Conservation (phyloP, 768 basidiomycete genomes). For the Mycena filopes region DNA sequence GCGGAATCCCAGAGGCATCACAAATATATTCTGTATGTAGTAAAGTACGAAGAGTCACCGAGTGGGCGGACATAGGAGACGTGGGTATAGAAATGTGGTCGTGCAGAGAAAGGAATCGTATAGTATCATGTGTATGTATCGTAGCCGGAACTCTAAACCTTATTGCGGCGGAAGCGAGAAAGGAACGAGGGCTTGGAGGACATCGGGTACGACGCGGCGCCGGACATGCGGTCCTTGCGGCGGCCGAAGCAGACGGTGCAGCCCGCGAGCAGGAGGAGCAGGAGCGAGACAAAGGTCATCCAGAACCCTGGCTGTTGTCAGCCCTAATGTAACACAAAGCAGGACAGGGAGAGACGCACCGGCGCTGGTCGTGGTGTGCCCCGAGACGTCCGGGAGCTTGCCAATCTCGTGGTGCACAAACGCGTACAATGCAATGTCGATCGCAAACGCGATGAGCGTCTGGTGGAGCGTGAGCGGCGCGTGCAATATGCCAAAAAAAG, state of each 20-base stretch:
- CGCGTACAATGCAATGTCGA: constrained; percentile 80
- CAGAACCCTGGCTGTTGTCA: constrained; percentile 65
- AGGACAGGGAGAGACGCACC: constrained; percentile 53
- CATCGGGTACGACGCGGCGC: constrained; percentile 50
- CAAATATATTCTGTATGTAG: too few species aligned
- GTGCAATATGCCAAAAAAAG: neutral
- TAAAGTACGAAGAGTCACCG: neutral
- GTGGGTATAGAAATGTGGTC: constrained; percentile 13
- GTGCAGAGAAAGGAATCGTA: neutral
- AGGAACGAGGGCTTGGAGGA: constrained; percentile 45
- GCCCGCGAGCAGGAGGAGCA: constrained; percentile 72
- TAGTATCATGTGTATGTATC: neutral
- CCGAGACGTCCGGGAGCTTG: constrained; percentile 55
- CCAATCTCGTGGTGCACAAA: constrained; percentile 68
- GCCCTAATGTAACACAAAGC: neutral
- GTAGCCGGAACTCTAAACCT: constrained; percentile 1
- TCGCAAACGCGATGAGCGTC: constrained; percentile 77
- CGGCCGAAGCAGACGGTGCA: constrained; percentile 79
- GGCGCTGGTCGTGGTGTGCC: constrained; percentile 65
- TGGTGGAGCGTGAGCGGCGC: neutral
- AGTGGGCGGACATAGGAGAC: neutral
- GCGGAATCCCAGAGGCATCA: too few species aligned
- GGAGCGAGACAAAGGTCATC: constrained; percentile 74
- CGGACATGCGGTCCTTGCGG: constrained; percentile 62
- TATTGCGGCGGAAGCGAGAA: constrained; percentile 52